Evolutionary conservation across 345 rosid genomes (phyloP).

Genomic region (Populus alba): DNA sequence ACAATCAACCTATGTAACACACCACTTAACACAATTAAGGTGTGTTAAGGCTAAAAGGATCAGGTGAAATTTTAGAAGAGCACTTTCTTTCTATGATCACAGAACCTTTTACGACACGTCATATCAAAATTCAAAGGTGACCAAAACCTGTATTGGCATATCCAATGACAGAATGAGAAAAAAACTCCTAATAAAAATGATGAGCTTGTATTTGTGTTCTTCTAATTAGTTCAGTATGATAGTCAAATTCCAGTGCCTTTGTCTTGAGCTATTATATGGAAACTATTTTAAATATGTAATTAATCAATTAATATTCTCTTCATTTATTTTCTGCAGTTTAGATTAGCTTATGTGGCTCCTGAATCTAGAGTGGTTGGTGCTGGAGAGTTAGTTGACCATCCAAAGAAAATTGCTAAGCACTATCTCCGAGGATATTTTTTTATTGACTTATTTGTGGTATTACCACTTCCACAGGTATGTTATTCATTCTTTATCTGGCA

Average conservation of each 20-base stretch:
- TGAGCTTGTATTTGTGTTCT: background rate
- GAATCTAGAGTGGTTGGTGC: slow-evolving; percentile 82
- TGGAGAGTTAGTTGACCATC: slow-evolving; percentile 87
- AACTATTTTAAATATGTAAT: background rate
- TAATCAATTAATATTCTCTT: background rate
- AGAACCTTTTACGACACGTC: background rate
- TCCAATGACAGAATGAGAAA: background rate
- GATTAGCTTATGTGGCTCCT: slow-evolving; percentile 79
- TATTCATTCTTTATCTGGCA: background rate
- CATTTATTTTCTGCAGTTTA: slow-evolving; percentile 55
- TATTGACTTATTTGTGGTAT: slow-evolving; percentile 54
- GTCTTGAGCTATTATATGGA: background rate
- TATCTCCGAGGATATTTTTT: slow-evolving; percentile 57
- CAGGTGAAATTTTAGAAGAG: background rate
- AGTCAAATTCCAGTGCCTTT: background rate
- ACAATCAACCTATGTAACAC: background rate
- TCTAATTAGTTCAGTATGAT: background rate
- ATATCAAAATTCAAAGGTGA: background rate
- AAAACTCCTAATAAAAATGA: background rate
- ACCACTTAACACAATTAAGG: background rate
- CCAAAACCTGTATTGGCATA: background rate
- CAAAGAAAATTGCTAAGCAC: slow-evolving; percentile 57
- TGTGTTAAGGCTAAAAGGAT: background rate
- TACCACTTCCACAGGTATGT: slow-evolving; percentile 88
- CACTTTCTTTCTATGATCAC: background rate